These are phyloP conservation scores for Leccinum ochraceum DNA, from an alignment of 768 basidiomycete species.

Conservation along the genomic window DNA sequence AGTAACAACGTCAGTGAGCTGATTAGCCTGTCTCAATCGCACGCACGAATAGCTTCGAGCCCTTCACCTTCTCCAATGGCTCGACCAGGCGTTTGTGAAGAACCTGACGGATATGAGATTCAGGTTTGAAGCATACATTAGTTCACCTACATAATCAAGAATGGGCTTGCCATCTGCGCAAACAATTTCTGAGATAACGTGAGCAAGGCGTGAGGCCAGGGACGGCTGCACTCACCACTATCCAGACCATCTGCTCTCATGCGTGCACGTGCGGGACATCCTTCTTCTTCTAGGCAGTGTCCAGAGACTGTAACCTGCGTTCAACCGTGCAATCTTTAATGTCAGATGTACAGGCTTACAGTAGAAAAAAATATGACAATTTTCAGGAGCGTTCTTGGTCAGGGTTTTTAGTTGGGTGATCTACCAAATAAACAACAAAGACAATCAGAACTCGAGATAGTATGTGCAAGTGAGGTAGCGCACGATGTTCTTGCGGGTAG, in stretches of 20 bases:
- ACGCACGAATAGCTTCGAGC: constrained; percentile 23
- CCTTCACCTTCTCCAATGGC: constrained; percentile 22
- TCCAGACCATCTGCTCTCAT: constrained; percentile 49
- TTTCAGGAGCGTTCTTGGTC: constrained; percentile 41
- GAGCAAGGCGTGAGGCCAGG: not conserved
- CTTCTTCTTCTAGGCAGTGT: constrained; percentile 21
- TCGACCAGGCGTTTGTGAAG: constrained; percentile 22
- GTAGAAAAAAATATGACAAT: constrained; percentile 55
- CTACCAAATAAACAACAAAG: constrained; percentile 17
- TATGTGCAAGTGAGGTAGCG: constrained; percentile 6
- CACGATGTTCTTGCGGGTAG: constrained; percentile 49
- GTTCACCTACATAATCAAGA: constrained; percentile 23
- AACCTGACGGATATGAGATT: constrained; percentile 11
- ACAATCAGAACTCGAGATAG: not conserved
- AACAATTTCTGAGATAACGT: constrained; percentile 20
- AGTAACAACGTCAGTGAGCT: not conserved
- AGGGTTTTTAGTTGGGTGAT: constrained; percentile 41
- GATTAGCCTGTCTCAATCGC: not conserved
- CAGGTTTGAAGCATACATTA: too few species aligned
- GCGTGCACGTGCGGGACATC: constrained; percentile 25
- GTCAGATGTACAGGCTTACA: constrained; percentile 37
- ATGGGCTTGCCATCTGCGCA: constrained; percentile 22
- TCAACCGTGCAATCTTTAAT: not conserved
- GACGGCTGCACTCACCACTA: constrained; percentile 38
- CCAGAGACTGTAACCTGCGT: constrained; percentile 3